Conservation (phyloP, 192 early-diverging fungal genomes). For the Coemansia sp. region DNA sequence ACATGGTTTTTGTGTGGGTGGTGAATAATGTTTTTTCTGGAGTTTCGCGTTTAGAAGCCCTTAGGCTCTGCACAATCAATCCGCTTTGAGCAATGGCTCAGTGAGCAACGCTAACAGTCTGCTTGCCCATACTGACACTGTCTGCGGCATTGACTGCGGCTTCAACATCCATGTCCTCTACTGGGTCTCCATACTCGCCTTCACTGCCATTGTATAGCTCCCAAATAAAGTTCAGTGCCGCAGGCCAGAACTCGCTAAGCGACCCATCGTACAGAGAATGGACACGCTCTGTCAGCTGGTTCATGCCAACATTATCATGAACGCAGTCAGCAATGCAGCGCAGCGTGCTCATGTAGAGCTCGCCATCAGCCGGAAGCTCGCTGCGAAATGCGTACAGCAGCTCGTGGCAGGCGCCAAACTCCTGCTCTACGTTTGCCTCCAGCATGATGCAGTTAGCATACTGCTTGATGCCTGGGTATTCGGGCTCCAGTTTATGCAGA, state of each 20-base stretch:
- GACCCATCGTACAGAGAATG: constrained; percentile 19
- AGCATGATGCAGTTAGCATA: constrained; percentile 44
- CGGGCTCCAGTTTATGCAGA: constrained; percentile 30
- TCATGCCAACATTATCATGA: constrained; percentile 22
- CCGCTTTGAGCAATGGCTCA: constrained; percentile 1
- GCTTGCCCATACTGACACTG: not conserved
- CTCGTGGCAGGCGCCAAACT: constrained; percentile 38
- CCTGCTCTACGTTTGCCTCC: constrained; percentile 44
- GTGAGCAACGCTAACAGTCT: constrained; percentile 7
- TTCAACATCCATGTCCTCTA: constrained; percentile 1
- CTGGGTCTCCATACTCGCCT: constrained; percentile 9
- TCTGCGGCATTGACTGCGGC: not conserved
- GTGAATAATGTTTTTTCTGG: not conserved
- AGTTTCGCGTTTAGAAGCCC: not conserved
- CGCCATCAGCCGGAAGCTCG: constrained; percentile 38
- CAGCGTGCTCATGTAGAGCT: constrained; percentile 44
- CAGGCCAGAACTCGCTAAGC: constrained; percentile 20
- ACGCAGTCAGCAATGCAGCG: constrained; percentile 32
- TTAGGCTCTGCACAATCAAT: not conserved
- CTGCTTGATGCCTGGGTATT: constrained; percentile 45
- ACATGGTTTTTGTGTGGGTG: constrained; percentile 3
- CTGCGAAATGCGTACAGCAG: constrained; percentile 34
- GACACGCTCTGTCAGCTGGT: constrained; percentile 21
- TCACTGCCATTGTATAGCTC: constrained; percentile 27
- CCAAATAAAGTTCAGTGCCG: constrained; percentile 32